A percentile compares a stretch with the other conserved stretches of the same genome.
Conservation (phyloP, 73 alveolate genomes). For the Paramecium bursaria region DNA sequence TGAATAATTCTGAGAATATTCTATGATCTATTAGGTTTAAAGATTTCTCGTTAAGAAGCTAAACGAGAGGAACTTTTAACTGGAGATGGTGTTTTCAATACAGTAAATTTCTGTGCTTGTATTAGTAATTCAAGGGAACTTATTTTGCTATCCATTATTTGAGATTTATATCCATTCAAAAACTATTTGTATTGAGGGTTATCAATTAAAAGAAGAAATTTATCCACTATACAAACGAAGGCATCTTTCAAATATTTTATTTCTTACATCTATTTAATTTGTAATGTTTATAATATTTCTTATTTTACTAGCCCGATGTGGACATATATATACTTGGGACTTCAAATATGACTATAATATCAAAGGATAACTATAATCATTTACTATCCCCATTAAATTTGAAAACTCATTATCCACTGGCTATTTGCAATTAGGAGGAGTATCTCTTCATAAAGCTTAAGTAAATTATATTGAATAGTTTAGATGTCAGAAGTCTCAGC, state of each 20-base stretch:
- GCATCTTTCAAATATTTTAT: too few species aligned
- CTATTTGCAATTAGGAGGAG: slow-evolving; percentile 28
- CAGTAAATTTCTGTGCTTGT: slow-evolving; percentile 18
- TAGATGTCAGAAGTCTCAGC: slow-evolving; percentile 22
- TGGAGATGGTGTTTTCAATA: background rate
- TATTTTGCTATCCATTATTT: background rate
- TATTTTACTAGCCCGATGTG: background rate
- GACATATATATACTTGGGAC: slow-evolving; percentile 41
- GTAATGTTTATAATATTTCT: background rate
- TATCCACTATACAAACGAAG: too few species aligned
- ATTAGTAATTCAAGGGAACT: background rate
- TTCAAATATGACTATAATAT: background rate
- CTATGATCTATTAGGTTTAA: too few species aligned
- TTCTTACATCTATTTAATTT: too few species aligned
- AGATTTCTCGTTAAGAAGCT: too few species aligned
- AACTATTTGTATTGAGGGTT: too few species aligned
- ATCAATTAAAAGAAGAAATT: too few species aligned
- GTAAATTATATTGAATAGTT: background rate
- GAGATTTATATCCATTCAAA: too few species aligned
- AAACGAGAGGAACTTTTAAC: background rate
- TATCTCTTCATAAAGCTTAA: background rate
- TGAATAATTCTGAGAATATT: background rate
- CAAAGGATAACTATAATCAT: background rate
- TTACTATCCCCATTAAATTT: background rate
- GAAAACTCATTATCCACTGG: background rate